Evolutionary conservation across 208 protist species (phyloP).

Genomic region (Hexamita inflata): DNA sequence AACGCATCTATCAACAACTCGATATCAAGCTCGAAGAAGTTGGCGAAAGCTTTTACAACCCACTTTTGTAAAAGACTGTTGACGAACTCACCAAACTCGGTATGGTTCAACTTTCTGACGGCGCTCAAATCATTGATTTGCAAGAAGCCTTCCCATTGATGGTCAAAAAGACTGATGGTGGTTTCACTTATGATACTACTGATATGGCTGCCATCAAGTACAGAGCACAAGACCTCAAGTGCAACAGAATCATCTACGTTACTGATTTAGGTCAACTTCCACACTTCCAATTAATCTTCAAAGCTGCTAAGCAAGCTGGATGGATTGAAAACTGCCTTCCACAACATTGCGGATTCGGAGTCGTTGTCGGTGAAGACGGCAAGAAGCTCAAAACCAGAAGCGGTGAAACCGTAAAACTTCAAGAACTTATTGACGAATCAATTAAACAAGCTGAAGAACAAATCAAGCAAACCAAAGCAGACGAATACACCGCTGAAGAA

Average conservation of each 20-base stretch:
- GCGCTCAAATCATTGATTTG: conserved; percentile 5
- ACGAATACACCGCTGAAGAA: conserved; percentile 34
- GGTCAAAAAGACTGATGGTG: conserved; percentile 75
- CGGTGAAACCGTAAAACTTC: conserved; percentile 73
- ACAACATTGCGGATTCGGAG: conserved; percentile 72
- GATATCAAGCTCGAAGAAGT: conserved; percentile 61
- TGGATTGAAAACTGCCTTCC: conserved; percentile 43
- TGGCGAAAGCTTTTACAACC: conserved; percentile 85
- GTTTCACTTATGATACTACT: conserved; percentile 76
- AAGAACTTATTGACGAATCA: conserved; percentile 79
- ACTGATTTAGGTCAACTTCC: conserved; percentile 76
- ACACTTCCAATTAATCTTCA: conserved; percentile 71
- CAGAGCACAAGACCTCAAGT: conserved; percentile 54
- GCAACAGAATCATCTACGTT: conserved; percentile 72
- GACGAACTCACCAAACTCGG: conserved; percentile 58
- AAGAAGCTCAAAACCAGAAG: conserved; percentile 79
- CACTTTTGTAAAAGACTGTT: conserved; percentile 63
- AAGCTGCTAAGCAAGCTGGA: conserved; percentile 48
- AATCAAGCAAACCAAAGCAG: conserved; percentile 40
- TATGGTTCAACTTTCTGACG: conserved; percentile 38
- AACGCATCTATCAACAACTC: conserved; percentile 69
- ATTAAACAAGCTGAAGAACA: conserved; percentile 51
- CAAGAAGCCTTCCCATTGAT: conserved; percentile 63
- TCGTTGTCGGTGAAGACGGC: conserved; percentile 58
- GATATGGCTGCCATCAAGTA: conserved; percentile 66